These are phyloP conservation scores for Fusarium cyanostomum DNA, from an alignment of 2,329 filamentous ascomycete species.

Conservation along the genomic window DNA sequence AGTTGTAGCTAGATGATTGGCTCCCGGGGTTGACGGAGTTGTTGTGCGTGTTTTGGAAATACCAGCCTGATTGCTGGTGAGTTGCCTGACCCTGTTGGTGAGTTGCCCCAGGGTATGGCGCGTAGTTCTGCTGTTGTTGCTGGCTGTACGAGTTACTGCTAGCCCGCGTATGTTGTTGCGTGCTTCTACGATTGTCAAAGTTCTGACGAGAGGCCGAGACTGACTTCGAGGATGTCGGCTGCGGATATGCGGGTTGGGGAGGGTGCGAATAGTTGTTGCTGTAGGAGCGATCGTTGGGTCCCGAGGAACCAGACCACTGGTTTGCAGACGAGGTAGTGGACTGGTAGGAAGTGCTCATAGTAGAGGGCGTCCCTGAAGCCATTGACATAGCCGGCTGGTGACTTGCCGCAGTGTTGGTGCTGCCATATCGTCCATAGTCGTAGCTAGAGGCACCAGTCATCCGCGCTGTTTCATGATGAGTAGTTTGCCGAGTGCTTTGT, in stretches of 20 bases:
- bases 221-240: conserved; percentile 19
- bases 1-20: conserved; percentile 42
- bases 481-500: conserved; percentile 4
- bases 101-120: conserved; percentile 25
- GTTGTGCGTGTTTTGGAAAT: conserved; percentile 39
- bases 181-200: conserved; percentile 32
- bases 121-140: conserved; percentile 29
- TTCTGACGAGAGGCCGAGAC: conserved; percentile 32
- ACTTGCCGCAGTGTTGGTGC: conserved; percentile 1
- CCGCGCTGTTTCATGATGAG: conserved; percentile 20
- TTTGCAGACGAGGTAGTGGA: conserved; percentile 31
- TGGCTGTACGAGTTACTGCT: conserved; percentile 24
- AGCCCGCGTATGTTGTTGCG: conserved; percentile 21
- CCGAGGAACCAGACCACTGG: conserved; percentile 39
- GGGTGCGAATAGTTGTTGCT: conserved; percentile 26
- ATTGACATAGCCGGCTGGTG: conserved; percentile 30
- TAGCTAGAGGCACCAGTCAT: conserved; percentile 26
- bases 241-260: conserved; percentile 23
- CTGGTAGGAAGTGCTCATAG: conserved; percentile 33
- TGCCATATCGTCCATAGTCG: conserved; percentile 32
- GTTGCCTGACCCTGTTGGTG: conserved; percentile 31
- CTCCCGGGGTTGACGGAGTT: conserved; percentile 27
- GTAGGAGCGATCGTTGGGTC: conserved; percentile 25
- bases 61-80: conserved; percentile 40
- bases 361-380: conserved; percentile 25